Conservation (phyloP, 768 basidiomycete species). For the Boletus eberwhitei region DNA sequence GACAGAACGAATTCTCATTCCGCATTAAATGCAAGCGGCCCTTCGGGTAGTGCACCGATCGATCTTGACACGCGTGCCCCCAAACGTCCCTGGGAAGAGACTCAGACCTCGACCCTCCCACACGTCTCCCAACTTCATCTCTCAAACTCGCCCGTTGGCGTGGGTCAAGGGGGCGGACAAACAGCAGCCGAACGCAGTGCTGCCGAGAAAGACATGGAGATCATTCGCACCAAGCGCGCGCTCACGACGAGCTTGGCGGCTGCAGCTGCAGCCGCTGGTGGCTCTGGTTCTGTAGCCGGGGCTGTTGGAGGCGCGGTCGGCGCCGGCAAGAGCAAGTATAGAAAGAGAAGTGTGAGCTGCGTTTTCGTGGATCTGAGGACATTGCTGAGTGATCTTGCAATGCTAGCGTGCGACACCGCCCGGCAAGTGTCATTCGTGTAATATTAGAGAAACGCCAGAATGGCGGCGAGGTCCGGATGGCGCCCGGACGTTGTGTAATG, state of each 20-base stretch:
- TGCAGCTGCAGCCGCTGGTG: constrained; percentile 37
- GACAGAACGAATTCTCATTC: constrained; percentile 24
- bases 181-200: constrained; percentile 50
- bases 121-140: constrained; percentile 27
- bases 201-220: constrained; percentile 82
- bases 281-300: constrained; percentile 34
- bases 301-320: constrained; percentile 22
- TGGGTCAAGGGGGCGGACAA: constrained; percentile 16
- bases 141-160: constrained; percentile 10
- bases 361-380: constrained; percentile 1
- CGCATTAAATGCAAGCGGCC: constrained; percentile 28
- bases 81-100: constrained; percentile 79
- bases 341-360: constrained; percentile 79
- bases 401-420: constrained; percentile 78
- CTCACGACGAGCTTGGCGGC: constrained; percentile 58
- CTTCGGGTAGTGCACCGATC: constrained; percentile 20
- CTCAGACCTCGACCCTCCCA: constrained; percentile 18
- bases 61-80: constrained; percentile 48
- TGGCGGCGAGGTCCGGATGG: constrained; percentile 85
- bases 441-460: constrained; percentile 85
- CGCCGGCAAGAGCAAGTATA: constrained; percentile 66
- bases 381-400: constrained; percentile 26
- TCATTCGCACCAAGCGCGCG: constrained; percentile 79
- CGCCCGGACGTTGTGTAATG: constrained; percentile 80
- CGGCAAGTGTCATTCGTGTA: constrained; percentile 84